Evolutionary conservation across 2,329 filamentous ascomycete species (phyloP).

Genomic region (Colletotrichum caudatum): DNA sequence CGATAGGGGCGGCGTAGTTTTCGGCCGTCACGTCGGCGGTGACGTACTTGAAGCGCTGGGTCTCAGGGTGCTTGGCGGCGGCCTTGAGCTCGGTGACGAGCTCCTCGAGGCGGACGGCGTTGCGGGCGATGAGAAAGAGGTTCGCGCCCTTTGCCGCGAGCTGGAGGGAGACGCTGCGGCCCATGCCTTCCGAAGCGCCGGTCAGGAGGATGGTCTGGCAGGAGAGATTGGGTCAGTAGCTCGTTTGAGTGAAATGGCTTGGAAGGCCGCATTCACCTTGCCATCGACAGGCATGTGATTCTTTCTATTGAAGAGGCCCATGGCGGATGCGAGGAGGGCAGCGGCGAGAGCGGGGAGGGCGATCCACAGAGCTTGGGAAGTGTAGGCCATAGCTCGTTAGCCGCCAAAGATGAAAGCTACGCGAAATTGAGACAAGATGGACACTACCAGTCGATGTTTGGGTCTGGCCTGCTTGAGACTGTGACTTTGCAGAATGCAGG

Average conservation of each 20-base stretch:
- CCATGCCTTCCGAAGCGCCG: slow-evolving; percentile 94
- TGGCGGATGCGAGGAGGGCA: slow-evolving; percentile 57
- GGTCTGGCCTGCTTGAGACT: neutral
- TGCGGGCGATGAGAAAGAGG: slow-evolving; percentile 86
- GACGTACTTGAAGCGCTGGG: slow-evolving; percentile 86
- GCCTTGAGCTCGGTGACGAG: slow-evolving; percentile 71
- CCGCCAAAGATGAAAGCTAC: neutral
- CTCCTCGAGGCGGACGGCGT: slow-evolving; percentile 77
- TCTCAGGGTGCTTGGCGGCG: slow-evolving; percentile 71
- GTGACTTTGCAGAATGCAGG: neutral
- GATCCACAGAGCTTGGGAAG: slow-evolving; percentile 61
- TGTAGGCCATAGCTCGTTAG: slow-evolving; percentile 13
- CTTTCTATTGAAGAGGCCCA: slow-evolving; percentile 76
- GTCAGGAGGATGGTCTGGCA: slow-evolving; percentile 86
- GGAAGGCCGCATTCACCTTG: slow-evolving; percentile 67
- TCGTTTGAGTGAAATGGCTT: neutral
- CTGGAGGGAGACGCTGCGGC: slow-evolving; percentile 77
- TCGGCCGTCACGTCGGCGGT: slow-evolving; percentile 82
- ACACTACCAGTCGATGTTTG: neutral
- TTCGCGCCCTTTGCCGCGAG: slow-evolving; percentile 88
- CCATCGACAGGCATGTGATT: slow-evolving; percentile 89
- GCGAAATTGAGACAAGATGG: neutral
- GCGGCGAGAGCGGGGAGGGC: slow-evolving; percentile 58
- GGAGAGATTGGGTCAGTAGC: slow-evolving; percentile 8
- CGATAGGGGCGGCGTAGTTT: slow-evolving; percentile 75